Conservation (phyloP, 2,329 filamentous ascomycete species). For the Colletotrichum musae region DNA sequence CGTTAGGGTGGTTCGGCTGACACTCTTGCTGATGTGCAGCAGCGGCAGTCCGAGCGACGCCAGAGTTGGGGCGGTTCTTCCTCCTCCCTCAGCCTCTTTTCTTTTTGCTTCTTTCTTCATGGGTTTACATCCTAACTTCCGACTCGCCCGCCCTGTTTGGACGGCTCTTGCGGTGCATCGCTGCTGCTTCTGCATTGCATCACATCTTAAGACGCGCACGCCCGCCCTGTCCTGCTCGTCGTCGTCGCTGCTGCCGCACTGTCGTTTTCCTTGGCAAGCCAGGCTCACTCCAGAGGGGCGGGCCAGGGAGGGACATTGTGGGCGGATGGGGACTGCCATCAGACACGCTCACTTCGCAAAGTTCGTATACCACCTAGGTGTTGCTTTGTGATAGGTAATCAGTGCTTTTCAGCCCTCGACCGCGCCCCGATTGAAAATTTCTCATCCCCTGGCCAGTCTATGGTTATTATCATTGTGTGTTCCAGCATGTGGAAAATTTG, state of each 20-base stretch:
- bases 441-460: background rate
- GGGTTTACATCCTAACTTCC: conserved; percentile 21
- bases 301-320: conserved; percentile 1
- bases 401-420: background rate
- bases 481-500: background rate
- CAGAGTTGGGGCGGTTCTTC: background rate
- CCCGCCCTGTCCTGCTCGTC: conserved; percentile 9
- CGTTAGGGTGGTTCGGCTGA: background rate
- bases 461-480: background rate
- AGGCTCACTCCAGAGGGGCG: conserved; percentile 13
- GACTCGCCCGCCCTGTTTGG: conserved; percentile 29
- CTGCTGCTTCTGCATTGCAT: conserved; percentile 34
- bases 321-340: conserved; percentile 6
- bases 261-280: conserved; percentile 19
- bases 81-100: conserved; percentile 19
- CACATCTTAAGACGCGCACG: conserved; percentile 11
- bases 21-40: conserved; percentile 11
- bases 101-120: conserved; percentile 23
- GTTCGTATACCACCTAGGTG: background rate
- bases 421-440: too few species aligned
- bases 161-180: conserved; percentile 33
- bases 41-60: conserved; percentile 19
- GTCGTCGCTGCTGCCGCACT: conserved; percentile 12
- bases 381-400: conserved; percentile 5
- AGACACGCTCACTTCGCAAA: background rate